Percentiles rank a stretch among this genome's conserved stretches.
Evolutionary conservation across 2,329 filamentous ascomycete species (phyloP).

Genomic region (Fusarium graminum): DNA sequence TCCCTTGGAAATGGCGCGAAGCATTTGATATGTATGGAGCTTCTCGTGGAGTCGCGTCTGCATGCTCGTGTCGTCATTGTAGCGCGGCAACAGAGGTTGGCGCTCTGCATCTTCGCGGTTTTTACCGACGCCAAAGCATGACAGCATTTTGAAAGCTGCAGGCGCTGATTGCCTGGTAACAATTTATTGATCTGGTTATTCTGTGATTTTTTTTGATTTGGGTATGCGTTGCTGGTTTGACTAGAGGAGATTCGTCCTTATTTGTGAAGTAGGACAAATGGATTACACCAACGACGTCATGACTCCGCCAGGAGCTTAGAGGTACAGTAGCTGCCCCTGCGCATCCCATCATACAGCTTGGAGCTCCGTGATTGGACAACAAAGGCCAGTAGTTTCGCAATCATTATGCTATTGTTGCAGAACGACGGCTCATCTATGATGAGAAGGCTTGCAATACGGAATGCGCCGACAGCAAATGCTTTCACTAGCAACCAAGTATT

Average conservation of each 20-base stretch:
- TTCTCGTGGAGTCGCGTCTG: slow-evolving; percentile 87
- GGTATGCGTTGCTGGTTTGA: background rate
- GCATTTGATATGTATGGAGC: slow-evolving; percentile 93
- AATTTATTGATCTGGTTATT: background rate
- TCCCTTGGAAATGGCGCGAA: slow-evolving; percentile 82
- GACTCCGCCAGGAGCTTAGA: slow-evolving; percentile 38
- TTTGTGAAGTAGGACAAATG: background rate
- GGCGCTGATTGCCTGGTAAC: background rate
- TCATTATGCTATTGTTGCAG: slow-evolving; percentile 29
- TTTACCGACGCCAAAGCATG: slow-evolving; percentile 73
- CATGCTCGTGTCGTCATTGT: slow-evolving; percentile 82
- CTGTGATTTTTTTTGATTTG: background rate
- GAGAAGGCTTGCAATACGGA: slow-evolving; percentile 22
- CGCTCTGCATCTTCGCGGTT: slow-evolving; percentile 69
- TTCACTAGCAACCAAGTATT: slow-evolving; percentile 5
- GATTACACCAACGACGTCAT: slow-evolving; percentile 41
- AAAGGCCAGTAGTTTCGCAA: slow-evolving; percentile 5
- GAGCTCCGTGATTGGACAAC: slow-evolving; percentile 22
- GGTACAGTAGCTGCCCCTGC: slow-evolving; percentile 5
- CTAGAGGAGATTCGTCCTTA: slow-evolving; percentile 12
- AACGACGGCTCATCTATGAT: slow-evolving; percentile 31
- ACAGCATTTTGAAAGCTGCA: slow-evolving; percentile 61
- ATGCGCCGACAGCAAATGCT: slow-evolving; percentile 11
- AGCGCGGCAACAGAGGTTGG: slow-evolving; percentile 84
- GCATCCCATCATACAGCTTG: slow-evolving; percentile 4